phyloP scores from a whole-genome alignment of 495 filamentous ascomycete species.

The Talaromyces nanjingensis region DNA sequence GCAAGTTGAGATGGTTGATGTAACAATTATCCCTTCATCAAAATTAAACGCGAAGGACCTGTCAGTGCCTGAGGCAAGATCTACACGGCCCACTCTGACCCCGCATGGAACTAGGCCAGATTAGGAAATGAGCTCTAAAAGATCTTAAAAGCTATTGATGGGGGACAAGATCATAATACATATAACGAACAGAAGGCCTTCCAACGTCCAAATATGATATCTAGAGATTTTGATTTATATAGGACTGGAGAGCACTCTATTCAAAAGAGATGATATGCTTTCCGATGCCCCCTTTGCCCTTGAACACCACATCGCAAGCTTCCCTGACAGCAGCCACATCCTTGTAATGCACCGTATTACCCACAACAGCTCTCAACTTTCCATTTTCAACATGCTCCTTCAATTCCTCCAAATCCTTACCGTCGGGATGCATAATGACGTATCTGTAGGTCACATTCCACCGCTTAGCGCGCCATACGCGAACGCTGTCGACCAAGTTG shows the following conservation, averaged over 20 bases:
- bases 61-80: not conserved
- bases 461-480: not conserved
- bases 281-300: slow-evolving; percentile 2
- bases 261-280: slow-evolving; percentile 7
- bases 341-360: slow-evolving; percentile 23
- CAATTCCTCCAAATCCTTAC: slow-evolving; percentile 33
- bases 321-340: slow-evolving; percentile 5
- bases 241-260: not conserved
- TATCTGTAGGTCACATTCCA: slow-evolving; percentile 30
- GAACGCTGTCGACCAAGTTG: slow-evolving; percentile 1
- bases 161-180: not conserved
- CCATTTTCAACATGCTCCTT: slow-evolving; percentile 37
- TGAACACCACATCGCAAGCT: slow-evolving; percentile 7
- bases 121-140: not conserved
- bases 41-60: not conserved
- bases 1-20: not conserved
- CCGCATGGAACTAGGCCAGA: not conserved
- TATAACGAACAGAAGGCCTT: no score
- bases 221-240: no score
- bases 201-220: no score
- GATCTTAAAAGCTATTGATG: not conserved
- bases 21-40: slow-evolving; percentile 2
- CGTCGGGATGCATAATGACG: slow-evolving; percentile 37
- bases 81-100: not conserved
- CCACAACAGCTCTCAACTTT: slow-evolving; percentile 29